A percentile compares a stretch with the other conserved stretches of the same genome.
phyloP scores from a whole-genome alignment of 495 filamentous ascomycete species.

The Neurospora sp. region DNA sequence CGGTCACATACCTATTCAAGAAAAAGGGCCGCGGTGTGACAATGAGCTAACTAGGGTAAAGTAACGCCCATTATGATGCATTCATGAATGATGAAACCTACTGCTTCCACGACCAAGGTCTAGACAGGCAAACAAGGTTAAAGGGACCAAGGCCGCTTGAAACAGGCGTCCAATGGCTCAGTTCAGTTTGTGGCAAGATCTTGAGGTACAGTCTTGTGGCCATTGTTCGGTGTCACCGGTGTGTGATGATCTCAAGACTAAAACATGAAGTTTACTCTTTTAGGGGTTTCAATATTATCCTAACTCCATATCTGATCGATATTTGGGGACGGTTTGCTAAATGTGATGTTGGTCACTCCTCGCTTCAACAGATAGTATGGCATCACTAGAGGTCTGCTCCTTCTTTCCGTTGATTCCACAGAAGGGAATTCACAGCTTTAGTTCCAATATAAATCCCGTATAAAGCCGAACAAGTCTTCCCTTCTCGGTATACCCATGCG shows the following conservation, averaged over 20 bases:
- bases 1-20: not conserved
- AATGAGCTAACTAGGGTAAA: not conserved
- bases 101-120: not conserved
- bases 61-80: not conserved
- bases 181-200: not conserved
- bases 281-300: not conserved
- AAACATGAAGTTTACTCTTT: not conserved
- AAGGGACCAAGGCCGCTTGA: not conserved
- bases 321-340: not conserved
- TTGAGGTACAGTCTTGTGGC: not conserved
- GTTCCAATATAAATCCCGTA: not conserved
- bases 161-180: not conserved
- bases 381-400: not conserved
- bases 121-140: not conserved
- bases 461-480: not conserved
- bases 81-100: not conserved
- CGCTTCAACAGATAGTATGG: not conserved
- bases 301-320: not conserved
- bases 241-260: not conserved
- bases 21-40: not conserved
- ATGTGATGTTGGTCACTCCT: not conserved
- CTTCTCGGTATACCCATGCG: not conserved
- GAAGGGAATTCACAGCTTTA: not conserved
- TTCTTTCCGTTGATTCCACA: not conserved
- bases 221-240: not conserved